Evolutionary conservation across 352 stramenopile species (phyloP).

Genomic region (Globisporangium okanoganense): DNA sequence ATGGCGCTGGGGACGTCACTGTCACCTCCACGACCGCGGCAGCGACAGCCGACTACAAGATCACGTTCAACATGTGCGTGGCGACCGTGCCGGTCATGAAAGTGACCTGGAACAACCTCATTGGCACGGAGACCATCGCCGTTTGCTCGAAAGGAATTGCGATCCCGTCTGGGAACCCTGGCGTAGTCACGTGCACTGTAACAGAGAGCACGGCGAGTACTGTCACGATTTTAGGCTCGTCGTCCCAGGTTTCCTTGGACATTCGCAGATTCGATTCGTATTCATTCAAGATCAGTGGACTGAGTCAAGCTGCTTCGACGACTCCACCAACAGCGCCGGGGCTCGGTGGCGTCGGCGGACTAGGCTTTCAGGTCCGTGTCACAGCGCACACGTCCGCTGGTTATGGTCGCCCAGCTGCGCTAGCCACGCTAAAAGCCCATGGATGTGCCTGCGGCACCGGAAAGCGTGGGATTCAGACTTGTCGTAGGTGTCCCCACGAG

Average conservation of each 20-base stretch:
- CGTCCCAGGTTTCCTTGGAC: conserved; percentile 45
- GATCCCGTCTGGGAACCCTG: conserved; percentile 23
- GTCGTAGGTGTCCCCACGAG: conserved; percentile 60
- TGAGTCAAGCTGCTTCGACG: conserved; percentile 36
- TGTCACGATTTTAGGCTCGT: conserved; percentile 28
- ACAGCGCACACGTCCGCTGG: conserved; percentile 63
- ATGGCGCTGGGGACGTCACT: conserved; percentile 72
- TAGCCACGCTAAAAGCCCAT: conserved; percentile 85
- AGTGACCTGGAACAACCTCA: conserved; percentile 33
- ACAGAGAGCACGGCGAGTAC: conserved; percentile 43
- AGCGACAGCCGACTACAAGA: conserved; percentile 36
- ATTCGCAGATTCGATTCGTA: conserved; percentile 43
- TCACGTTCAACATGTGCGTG: conserved; percentile 59
- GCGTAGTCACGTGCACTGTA: conserved; percentile 37
- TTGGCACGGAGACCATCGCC: conserved; percentile 28
- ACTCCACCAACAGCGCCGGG: conserved; percentile 27
- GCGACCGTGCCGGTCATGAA: conserved; percentile 23
- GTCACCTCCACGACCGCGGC: conserved; percentile 35
- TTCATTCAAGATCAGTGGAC: conserved; percentile 39
- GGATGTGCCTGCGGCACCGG: conserved; percentile 68
- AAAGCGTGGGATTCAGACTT: conserved; percentile 67
- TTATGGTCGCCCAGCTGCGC: conserved; percentile 51
- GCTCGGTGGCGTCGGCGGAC: conserved; percentile 26
- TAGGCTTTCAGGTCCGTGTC: conserved; percentile 61
- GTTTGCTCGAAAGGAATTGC: conserved; percentile 47